Base-by-base conservation (phyloP, 768 basidiomycete species). In the Neoboletus magnificus region DNA sequence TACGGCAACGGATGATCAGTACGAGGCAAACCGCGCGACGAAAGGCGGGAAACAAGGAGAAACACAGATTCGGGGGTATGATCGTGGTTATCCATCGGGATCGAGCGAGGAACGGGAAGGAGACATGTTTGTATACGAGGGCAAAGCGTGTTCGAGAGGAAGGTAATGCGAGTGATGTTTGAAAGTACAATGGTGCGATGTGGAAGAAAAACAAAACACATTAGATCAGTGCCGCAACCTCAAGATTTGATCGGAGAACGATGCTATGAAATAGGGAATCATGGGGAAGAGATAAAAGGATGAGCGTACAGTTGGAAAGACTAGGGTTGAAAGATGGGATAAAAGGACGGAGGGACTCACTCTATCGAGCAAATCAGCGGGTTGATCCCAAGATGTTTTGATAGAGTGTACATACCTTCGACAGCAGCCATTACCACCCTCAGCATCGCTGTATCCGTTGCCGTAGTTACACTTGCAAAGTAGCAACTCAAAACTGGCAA, bases 351-450 rank as follows among this genome's bases (percentile, higher is more conserved):
- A 7, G 52, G 45, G 37, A 87, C 86, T 89, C 79, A 90, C 87
- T 88, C 87, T 89, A 62, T 40, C n/a, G 16, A 60, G 61, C 52
- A 54, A 29, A 59, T 66, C 55, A 63, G 64, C 36, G 2, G 4
- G 44, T 2, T 41, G 40, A 55, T 54, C n/a, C 59, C 46, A 4
- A 36, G 11, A 42, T 7, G 6, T 15, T 2, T 27, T 23, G 25
- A 12, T 25, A 56, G 43, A 37, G 10, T 36, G 47, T 52, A 77
- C 84, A 63, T 59, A 91, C 91, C 92, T 93, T 93, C 90, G 48
- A 94, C 92, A 57, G 94, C 93, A 59, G 91, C 90, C 94, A 96
- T 96, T 16, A 98, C 91, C 20, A 95, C 91, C 63, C 89, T 79
- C 48, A 95, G 73, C 79, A 93, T 80, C 20, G 82, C 89, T 1